Conservation (phyloP, 768 basidiomycete species). For the Crassisporium funariophilum region DNA sequence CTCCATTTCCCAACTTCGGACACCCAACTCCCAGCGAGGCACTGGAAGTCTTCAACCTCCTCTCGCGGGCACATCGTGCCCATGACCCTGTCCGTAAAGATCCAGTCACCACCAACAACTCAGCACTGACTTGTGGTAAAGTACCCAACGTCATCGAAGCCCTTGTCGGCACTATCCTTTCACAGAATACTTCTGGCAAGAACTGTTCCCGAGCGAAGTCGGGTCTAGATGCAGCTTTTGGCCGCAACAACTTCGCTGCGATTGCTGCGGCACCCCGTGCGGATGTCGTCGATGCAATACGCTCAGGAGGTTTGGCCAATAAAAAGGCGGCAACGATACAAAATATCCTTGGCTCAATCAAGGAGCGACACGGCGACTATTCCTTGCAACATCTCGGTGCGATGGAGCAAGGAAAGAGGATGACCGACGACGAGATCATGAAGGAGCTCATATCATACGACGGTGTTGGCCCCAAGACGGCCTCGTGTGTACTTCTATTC, state of each 20-base stretch:
- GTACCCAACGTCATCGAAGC: conserved; percentile 58
- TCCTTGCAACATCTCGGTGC: conserved; percentile 57
- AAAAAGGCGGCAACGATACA: conserved; percentile 62
- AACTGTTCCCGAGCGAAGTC: conserved; percentile 55
- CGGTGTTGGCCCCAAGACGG: conserved; percentile 66
- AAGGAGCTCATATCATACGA: conserved; percentile 54
- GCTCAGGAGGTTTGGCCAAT: conserved; percentile 58
- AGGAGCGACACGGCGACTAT: conserved; percentile 49
- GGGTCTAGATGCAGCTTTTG: conserved; percentile 49
- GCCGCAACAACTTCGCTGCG: conserved; percentile 49
- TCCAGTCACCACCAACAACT: conserved; percentile 31
- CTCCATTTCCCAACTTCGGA: conserved; percentile 49
- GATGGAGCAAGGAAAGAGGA: conserved; percentile 19
- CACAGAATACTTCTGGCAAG: conserved; percentile 55
- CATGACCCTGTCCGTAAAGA: conserved; percentile 28
- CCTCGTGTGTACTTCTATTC: conserved; percentile 62
- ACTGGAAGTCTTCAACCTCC: conserved; percentile 40
- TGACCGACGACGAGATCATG: conserved; percentile 55
- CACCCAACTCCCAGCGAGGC: conserved; percentile 49
- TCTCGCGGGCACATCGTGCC: conserved; percentile 39
- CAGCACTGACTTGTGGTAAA: conserved; percentile 47
- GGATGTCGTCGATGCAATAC: conserved; percentile 51
- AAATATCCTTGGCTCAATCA: conserved; percentile 42
- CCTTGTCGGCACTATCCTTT: conserved; percentile 60
- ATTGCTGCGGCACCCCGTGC: conserved; percentile 45